Conservation (phyloP, 805 yeast genomes). For the Candida orba region DNA sequence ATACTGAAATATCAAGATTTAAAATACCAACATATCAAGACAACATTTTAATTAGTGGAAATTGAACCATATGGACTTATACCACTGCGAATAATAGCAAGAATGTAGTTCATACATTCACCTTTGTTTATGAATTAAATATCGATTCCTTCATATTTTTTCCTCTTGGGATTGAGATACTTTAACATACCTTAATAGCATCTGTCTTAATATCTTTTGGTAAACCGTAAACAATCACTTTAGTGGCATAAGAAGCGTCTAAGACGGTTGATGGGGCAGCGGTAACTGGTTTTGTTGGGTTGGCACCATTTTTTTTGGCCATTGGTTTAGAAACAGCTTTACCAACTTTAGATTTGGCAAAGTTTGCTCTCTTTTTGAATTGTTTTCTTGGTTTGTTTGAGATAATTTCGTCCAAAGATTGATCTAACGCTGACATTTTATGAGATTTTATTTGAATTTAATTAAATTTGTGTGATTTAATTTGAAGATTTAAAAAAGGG, state of each 20-base stretch:
- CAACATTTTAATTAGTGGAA: no score
- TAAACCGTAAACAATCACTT: slow-evolving; percentile 78
- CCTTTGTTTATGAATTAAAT: no score
- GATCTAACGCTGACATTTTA: slow-evolving; percentile 82
- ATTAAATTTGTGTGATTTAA: no score
- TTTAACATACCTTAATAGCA: slow-evolving; percentile 74
- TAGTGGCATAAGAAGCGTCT: slow-evolving; percentile 56
- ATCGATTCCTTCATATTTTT: background rate
- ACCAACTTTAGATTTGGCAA: slow-evolving; percentile 21
- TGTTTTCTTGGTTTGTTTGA: slow-evolving; percentile 45
- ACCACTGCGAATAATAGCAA: no score
- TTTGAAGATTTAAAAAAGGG: background rate
- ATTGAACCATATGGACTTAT: no score
- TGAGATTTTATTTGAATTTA: slow-evolving; percentile 7
- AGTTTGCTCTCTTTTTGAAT: slow-evolving; percentile 23
- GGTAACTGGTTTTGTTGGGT: slow-evolving; percentile 11
- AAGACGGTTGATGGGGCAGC: slow-evolving; percentile 22
- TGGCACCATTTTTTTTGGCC: slow-evolving; percentile 4
- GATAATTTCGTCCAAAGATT: slow-evolving; percentile 92
- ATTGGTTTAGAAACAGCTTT: slow-evolving; percentile 14
- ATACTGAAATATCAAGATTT: background rate
- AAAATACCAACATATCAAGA: no score
- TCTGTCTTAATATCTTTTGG: slow-evolving; percentile 82
- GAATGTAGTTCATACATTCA: no score
- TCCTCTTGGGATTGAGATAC: background rate